Evolutionary conservation across 2,329 filamentous ascomycete genomes (phyloP), one percentile per base, ranked within the genome.

Genomic region (Graphium sp.): DNA sequence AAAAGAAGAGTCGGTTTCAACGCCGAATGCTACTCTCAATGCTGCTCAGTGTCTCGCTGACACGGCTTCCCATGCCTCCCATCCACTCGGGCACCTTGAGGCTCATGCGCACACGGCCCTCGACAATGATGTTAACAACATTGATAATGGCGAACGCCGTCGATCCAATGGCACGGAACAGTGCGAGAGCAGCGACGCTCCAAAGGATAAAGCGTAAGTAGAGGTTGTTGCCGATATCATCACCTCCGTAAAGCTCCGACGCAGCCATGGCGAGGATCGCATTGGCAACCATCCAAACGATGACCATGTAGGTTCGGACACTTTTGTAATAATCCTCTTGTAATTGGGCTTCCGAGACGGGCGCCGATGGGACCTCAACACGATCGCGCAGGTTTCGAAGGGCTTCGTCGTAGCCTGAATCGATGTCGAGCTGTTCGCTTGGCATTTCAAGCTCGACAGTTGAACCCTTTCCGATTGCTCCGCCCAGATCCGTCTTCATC

Each of bases 271-370:
- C 87, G 21, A 98, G 72, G 34, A 93, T 72, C 4, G 79, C 83
- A 49, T 98, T 98, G 42, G 74, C 72, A 20, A 91, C 66, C 67
- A 98, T 83, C 89, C 89, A 98, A 26, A 75, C 66, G 24, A 92
- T 74, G 9, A 98, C 89, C 75, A 98, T 91, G 71, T 98, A 98
- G 1, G 89, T 98, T 31, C 89, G 74, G 29, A 98, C 89, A 22
- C 78, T 82, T 50, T 85, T 82, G 66, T 98, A 98, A 65, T 98
- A 98, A 55, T 98, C 89, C 52, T 98, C 89, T 51, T 98, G 89
- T 53, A 84, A 56, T 55, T 95, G 89, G 1, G 69, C 61, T 41
- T 94, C 87, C 24, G 68, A 74, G 11, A 71, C 41, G 0, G 59
- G 51, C 0, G 66, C 50, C 9, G 53, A 48, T 8, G 78, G 61